Evolutionary conservation across 805 yeast species (phyloP).

Genomic region (Yamadazyma paraphyllophila): DNA sequence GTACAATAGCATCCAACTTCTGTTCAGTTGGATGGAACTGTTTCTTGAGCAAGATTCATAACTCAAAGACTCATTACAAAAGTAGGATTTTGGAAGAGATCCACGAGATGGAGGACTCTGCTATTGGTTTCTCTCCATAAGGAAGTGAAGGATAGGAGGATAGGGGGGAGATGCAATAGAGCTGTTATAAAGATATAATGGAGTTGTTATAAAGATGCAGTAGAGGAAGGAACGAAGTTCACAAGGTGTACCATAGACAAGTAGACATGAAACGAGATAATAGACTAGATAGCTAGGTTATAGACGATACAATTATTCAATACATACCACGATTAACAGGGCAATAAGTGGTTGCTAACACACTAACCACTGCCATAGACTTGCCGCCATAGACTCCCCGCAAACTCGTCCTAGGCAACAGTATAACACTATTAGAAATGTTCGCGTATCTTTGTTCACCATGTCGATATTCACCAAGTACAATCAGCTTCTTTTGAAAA

Average conservation of each 20-base stretch:
- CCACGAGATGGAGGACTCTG: conserved; percentile 36
- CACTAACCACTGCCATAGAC: too few species aligned
- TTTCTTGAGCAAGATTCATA: conserved; percentile 47
- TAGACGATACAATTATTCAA: neutral
- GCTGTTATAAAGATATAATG: too few species aligned
- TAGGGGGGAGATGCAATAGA: too few species aligned
- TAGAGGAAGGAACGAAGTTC: too few species aligned
- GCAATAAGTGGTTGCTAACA: too few species aligned
- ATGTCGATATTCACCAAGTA: conserved; percentile 10
- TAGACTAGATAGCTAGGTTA: neutral
- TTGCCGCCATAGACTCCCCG: too few species aligned
- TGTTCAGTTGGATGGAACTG: conserved; percentile 45
- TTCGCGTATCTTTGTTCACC: neutral
- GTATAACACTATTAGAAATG: neutral
- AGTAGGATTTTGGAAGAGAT: conserved; percentile 36
- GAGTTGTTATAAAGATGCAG: too few species aligned
- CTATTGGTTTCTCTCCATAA: neutral
- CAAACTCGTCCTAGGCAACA: too few species aligned
- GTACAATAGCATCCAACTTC: conserved; percentile 36
- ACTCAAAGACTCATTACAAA: conserved; percentile 40
- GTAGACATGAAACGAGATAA: neutral
- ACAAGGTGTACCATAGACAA: too few species aligned
- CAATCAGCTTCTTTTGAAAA: conserved; percentile 24
- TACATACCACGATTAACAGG: neutral
- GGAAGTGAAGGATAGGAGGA: too few species aligned